A percentile compares a stretch with the other conserved stretches of the same genome.
Conservation (phyloP, 73 alveolate genomes). For the Blepharisma japonicum region DNA sequence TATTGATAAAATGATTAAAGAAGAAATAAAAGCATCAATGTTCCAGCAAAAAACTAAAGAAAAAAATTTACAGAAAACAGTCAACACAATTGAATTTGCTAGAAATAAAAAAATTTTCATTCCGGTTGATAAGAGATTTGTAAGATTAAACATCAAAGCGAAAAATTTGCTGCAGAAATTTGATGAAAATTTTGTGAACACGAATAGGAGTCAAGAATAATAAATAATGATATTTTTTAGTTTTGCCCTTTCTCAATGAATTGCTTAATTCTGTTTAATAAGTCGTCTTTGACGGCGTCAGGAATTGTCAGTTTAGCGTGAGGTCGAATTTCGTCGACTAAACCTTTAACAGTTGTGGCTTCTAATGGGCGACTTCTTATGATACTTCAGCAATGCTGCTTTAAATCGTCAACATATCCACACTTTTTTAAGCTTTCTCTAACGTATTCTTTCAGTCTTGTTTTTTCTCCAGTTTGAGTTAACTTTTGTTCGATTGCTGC, state of each 20-base stretch:
- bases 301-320: not conserved
- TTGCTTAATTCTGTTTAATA: not conserved
- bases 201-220: too few relatives aligned
- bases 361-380: not conserved
- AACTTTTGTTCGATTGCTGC: slow-evolving; percentile 20
- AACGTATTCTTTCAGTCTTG: not conserved
- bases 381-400: slow-evolving; percentile 3
- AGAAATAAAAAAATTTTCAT: too few relatives aligned
- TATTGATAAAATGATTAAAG: too few relatives aligned
- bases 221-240: too few relatives aligned
- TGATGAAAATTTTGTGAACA: too few relatives aligned
- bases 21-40: too few relatives aligned
- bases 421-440: not conserved
- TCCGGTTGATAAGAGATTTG: too few relatives aligned
- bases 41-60: too few relatives aligned
- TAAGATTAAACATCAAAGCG: too few relatives aligned
- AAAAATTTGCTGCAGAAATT: too few relatives aligned
- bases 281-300: not conserved
- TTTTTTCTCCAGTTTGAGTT: slow-evolving; percentile 21
- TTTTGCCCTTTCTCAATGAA: not conserved
- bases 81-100: too few relatives aligned
- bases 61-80: too few relatives aligned
- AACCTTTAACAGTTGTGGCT: not conserved
- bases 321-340: slow-evolving; percentile 3
- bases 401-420: slow-evolving; percentile 16